A percentile compares a stretch with the other conserved stretches of the same genome.
These are phyloP conservation scores for Nicotiana otophora DNA, from an alignment of 257 asterid species.

Conservation along the genomic window DNA sequence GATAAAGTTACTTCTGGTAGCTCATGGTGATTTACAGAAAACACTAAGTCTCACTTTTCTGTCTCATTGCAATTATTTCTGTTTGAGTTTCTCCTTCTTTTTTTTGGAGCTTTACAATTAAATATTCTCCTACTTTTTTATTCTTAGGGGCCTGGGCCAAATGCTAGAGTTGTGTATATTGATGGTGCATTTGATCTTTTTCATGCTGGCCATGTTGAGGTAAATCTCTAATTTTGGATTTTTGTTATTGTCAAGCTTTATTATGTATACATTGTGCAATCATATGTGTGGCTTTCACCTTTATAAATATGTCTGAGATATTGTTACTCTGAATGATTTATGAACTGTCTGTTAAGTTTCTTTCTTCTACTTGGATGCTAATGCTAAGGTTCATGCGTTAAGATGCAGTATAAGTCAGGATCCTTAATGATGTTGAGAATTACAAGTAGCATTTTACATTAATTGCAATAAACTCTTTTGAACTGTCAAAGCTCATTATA, in stretches of 20 bases:
- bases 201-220: slow-evolving; percentile 98
- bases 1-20: not conserved
- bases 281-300: not conserved
- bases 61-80: not conserved
- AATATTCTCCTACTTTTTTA: not conserved
- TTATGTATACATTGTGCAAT: not conserved
- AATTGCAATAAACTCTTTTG: not conserved
- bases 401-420: not conserved
- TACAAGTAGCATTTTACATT: not conserved
- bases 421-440: not conserved
- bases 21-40: not conserved
- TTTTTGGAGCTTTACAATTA: not conserved
- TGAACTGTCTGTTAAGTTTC: not conserved
- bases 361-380: not conserved
- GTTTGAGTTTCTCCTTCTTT: not conserved
- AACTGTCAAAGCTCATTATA: not conserved
- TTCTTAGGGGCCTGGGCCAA: slow-evolving; percentile 82
- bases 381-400: not conserved
- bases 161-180: slow-evolving; percentile 84
- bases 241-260: not conserved
- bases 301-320: not conserved
- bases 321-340: slow-evolving; percentile 3
- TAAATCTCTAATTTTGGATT: slow-evolving; percentile 12
- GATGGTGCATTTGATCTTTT: slow-evolving; percentile 97
- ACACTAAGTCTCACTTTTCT: not conserved